Evolutionary conservation across 495 filamentous ascomycete genomes (phyloP).

Genomic region (Rostrohypoxylon terebratum): DNA sequence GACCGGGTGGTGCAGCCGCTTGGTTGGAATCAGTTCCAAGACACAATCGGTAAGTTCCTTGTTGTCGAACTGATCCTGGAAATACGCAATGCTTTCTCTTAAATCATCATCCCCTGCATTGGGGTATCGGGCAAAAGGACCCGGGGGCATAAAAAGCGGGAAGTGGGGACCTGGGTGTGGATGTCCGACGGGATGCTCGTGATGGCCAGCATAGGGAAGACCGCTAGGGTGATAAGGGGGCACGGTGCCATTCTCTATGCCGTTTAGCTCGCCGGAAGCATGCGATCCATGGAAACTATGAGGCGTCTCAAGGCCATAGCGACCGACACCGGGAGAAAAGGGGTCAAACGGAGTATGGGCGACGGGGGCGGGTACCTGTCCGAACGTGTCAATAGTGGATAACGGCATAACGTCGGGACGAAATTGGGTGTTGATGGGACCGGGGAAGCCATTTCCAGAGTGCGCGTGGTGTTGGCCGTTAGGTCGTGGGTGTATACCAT

Average conservation of each 20-base stretch:
- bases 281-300: conserved; percentile 68
- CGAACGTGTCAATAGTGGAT: conserved; percentile 39
- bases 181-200: conserved; percentile 41
- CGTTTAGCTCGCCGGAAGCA: conserved; percentile 55
- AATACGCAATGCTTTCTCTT: conserved; percentile 53
- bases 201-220: conserved; percentile 46
- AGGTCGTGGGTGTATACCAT: conserved; percentile 45
- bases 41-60: conserved; percentile 60
- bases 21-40: conserved; percentile 59
- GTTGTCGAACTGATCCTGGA: conserved; percentile 55
- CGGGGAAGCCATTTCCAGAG: conserved; percentile 50
- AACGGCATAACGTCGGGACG: conserved; percentile 38
- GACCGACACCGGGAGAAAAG: conserved; percentile 51
- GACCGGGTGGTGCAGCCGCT: conserved; percentile 53
- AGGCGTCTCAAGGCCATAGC: conserved; percentile 61
- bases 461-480: conserved; percentile 50
- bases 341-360: conserved; percentile 51
- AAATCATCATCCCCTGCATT: conserved; percentile 48
- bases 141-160: conserved; percentile 41
- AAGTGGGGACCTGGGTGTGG: conserved; percentile 34
- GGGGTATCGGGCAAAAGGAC: conserved; percentile 28
- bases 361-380: conserved; percentile 54
- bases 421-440: conserved; percentile 49
- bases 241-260: conserved; percentile 48
- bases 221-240: conserved; percentile 49